Conservation (phyloP, 1,284 basidiomycete genomes). For the Porodaedalea pini region DNA sequence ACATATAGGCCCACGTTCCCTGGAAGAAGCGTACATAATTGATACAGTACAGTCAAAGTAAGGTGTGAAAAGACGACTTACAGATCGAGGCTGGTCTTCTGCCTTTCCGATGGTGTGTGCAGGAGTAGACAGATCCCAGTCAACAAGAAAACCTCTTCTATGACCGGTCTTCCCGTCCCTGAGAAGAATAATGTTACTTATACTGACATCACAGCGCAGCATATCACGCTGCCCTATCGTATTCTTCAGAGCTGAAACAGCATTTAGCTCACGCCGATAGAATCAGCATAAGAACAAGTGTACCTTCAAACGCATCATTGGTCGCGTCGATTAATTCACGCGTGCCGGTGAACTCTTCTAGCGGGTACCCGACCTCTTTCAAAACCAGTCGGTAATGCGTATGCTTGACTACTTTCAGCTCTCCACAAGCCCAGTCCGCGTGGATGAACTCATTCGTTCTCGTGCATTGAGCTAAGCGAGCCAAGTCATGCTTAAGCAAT, state of each 20-base stretch:
- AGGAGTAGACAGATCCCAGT: conserved; percentile 33
- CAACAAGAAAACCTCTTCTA: conserved; percentile 31
- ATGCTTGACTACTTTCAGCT: conserved; percentile 20
- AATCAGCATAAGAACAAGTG: not conserved
- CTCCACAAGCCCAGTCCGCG: conserved; percentile 10
- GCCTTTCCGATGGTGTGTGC: conserved; percentile 26
- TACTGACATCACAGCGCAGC: conserved; percentile 36
- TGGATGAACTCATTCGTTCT: not conserved
- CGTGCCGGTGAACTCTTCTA: conserved; percentile 16
- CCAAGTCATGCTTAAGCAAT: not conserved
- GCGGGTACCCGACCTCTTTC: conserved; percentile 17
- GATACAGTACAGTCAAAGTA: no score
- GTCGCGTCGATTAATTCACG: conserved; percentile 18
- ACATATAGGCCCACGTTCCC: not conserved
- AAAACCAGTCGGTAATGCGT: conserved; percentile 21
- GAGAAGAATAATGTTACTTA: conserved; percentile 30
- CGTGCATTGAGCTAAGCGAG: no score
- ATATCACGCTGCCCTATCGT: conserved; percentile 27
- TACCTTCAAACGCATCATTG: not conserved
- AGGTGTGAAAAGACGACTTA: no score
- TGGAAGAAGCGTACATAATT: no score
- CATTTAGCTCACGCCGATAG: conserved; percentile 15
- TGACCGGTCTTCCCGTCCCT: conserved; percentile 18
- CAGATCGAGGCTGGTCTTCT: conserved; percentile 36
- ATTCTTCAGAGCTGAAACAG: conserved; percentile 26